Base-by-base conservation (phyloP, 441 rosid species). In the Theobroma grandiflorum region DNA sequence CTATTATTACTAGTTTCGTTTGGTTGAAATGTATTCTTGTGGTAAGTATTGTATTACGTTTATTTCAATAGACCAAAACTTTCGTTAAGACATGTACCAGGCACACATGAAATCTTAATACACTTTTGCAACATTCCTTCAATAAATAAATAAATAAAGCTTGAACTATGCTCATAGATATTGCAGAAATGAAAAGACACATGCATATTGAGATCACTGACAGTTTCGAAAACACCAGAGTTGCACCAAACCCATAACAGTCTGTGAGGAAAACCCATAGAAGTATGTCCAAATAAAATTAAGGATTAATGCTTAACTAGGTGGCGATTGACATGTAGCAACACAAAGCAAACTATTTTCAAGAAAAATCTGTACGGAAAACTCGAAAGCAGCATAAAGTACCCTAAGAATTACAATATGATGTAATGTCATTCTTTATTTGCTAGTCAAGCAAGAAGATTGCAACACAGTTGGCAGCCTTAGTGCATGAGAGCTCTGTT, bases 61-160 rank as follows among this genome's bases (percentile, higher is more conserved):
- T 38, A 6, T 38, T 65, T 4, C 99, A 77, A 97, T 89, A 0
- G 99, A 89, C 65, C 98, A 98, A 88, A 97, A 97, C 89, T 97
- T 52, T 53, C 35, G 47, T n/a, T 5, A 53, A 52, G 75, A 53
- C 47, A 35, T 18, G 4, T 11, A 22, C 3, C 6, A 35, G 6
- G 18, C 43, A 69, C 99, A 85, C 99, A 97, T 52, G 99, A 97
- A 70, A 97, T 94, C 12, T 6, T 37, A 53, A 68, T 12, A 45
- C 8, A 2, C 14, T 35, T 64, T 71, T 71, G 74, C 5, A 33
- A 59, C 58, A 33, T 50, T 16, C 26, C 3, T 49, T 72, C 33
- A 38, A 55, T 53, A 38, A 55, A 55, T n/a, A n/a, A n/a, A n/a
- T n/a, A n/a, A 35, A 11, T 38, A 73, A 73, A 73, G 37, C 65